phyloP scores from a whole-genome alignment of 441 rosid species.

The Corymbia calophylla region DNA sequence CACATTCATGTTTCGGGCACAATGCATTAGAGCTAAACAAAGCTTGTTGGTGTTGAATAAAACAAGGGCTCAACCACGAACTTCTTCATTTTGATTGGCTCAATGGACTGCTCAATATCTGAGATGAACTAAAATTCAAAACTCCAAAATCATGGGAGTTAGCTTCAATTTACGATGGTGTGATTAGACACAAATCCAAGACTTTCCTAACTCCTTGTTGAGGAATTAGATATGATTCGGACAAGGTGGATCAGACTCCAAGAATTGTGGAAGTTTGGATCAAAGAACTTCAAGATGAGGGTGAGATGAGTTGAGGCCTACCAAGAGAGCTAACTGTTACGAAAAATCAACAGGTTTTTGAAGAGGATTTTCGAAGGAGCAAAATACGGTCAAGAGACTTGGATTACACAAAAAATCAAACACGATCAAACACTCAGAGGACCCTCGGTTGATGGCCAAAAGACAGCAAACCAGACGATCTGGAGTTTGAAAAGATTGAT shows the following conservation, averaged over 20 bases:
- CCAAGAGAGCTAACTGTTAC: no score
- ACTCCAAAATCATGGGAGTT: no score
- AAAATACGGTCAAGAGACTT: no score
- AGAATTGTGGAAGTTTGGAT: background rate
- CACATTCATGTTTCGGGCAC: accelerated
- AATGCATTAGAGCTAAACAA: background rate
- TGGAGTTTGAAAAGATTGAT: background rate
- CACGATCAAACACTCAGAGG: no score
- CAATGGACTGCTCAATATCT: background rate
- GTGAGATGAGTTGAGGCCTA: background rate
- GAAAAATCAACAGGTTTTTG: background rate
- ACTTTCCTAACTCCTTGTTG: no score
- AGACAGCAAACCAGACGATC: no score
- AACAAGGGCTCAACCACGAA: background rate
- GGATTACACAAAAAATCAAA: no score
- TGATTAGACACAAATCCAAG: background rate
- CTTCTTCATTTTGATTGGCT: background rate
- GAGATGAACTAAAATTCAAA: background rate
- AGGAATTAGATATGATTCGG: background rate
- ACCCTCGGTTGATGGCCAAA: no score
- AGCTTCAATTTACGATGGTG: background rate
- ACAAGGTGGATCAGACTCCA: background rate
- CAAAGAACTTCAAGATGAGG: background rate
- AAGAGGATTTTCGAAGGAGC: background rate
- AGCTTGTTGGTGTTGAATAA: accelerated